These are phyloP conservation scores for Pelargonium exstipulatum DNA, from an alignment of 441 rosid species.

Conservation along the genomic window DNA sequence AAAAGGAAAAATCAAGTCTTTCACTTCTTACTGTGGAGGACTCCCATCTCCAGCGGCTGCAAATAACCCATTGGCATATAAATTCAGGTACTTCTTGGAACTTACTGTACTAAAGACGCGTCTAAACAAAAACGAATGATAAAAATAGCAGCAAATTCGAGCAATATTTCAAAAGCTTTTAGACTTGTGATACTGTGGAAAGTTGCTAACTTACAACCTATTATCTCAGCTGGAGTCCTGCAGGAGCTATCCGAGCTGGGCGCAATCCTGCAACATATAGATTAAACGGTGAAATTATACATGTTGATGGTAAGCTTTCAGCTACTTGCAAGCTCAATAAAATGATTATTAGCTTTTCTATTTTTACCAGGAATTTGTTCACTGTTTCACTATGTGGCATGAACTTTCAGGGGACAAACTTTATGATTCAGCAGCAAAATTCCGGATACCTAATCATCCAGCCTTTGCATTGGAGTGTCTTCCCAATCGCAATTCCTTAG, in stretches of 20 bases:
- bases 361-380: background rate
- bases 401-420: conserved; percentile 55
- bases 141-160: no score
- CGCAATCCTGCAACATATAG: conserved; percentile 72
- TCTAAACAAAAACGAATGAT: no score
- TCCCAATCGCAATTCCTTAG: conserved; percentile 78
- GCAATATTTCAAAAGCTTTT: background rate
- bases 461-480: conserved; percentile 93
- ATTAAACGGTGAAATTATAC: conserved; percentile 42
- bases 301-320: conserved; percentile 56
- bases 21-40: conserved; percentile 85
- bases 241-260: conserved; percentile 84
- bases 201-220: conserved; percentile 19
- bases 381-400: conserved; percentile 16
- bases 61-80: conserved; percentile 83
- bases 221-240: conserved; percentile 83
- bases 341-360: background rate
- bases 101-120: background rate
- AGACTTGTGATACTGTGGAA: background rate
- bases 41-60: conserved; percentile 97
- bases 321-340: background rate
- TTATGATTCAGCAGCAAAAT: conserved; percentile 60
- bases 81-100: conserved; percentile 59
- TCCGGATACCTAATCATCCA: conserved; percentile 68
- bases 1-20: conserved; percentile 70